These are phyloP conservation scores for Xylaria polymorpha DNA, from an alignment of 2,329 filamentous ascomycete genomes.

Conservation along the genomic window DNA sequence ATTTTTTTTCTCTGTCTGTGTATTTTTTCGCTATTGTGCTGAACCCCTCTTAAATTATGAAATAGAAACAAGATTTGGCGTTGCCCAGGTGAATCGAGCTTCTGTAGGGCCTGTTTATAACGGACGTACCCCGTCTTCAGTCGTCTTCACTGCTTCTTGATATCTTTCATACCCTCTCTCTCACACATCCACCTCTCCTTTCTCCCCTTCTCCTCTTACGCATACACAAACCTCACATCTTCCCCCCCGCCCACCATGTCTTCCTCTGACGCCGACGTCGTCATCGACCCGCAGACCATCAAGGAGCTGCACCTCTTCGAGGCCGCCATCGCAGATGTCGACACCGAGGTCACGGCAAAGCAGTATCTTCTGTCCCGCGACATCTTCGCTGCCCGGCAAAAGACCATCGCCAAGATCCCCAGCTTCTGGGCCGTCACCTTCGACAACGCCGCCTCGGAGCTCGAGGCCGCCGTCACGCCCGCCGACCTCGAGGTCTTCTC, in stretches of 20 bases:
- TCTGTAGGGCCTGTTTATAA: constrained; percentile 30
- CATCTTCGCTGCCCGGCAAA: constrained; percentile 68
- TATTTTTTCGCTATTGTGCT: constrained; percentile 2
- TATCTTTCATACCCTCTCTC: constrained; percentile 19
- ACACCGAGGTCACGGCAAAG: constrained; percentile 50
- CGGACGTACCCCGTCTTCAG: constrained; percentile 16
- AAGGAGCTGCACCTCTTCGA: constrained; percentile 51
- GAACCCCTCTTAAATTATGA: constrained; percentile 35
- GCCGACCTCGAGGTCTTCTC: constrained; percentile 69
- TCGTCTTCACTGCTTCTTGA: constrained; percentile 1
- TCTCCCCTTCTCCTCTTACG: background rate
- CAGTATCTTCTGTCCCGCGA: constrained; percentile 49
- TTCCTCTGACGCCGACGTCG: constrained; percentile 43
- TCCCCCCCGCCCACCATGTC: constrained; percentile 47
- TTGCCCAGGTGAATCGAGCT: constrained; percentile 36
- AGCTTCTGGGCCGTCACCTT: constrained; percentile 78
- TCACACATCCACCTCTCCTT: background rate
- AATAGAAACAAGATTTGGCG: constrained; percentile 35
- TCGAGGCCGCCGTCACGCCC: constrained; percentile 72
- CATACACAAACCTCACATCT: constrained; percentile 6
- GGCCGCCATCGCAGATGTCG: constrained; percentile 49
- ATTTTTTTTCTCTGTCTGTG: constrained; percentile 31
- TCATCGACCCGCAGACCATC: constrained; percentile 49
- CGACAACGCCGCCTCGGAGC: constrained; percentile 65
- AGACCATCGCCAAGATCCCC: constrained; percentile 67